Evolutionary conservation across 73 alveolate genomes (phyloP), one percentile per base, ranked within the genome.

Genomic region (Tetrahymena malaccensis): DNA sequence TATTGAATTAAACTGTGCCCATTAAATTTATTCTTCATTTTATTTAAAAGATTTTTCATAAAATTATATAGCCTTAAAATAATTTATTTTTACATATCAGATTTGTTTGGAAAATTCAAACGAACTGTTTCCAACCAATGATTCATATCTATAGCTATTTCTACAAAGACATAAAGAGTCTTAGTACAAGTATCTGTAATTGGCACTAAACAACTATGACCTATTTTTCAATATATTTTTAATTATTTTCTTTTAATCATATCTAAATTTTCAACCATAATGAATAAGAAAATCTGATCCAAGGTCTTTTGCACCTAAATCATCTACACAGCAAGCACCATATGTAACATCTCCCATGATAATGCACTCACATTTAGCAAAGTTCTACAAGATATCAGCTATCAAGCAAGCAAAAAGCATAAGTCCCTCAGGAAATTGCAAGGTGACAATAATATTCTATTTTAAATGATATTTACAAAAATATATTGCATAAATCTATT

Each of bases 271-370:
- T 35, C 10, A 43, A 93, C 99, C 99, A 97, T 99, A 99, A 97
- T 99, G 99, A 35, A 99, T 98, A 96, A 99, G 96, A 94, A 99
- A 99, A 94, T 99, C 99, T 95, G 98, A 97, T 27, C 98, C 99
- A 95, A 99, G 96, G 38, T 98, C 99, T 70, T 96, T 96, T 34
- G 99, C 99, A 7, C 99, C 99, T 56, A 99, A 96, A 97, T 99
- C 99, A 96, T 99, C 99, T 35, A 99, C 98, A 96, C 99, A 99
- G 95, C 99, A 99, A 19, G 99, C 99, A 7, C 99, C 99, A 96
- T 98, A 99, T 12, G 99, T 99, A 15, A 99, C 99, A 95, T 99
- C 99, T 11, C 99, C 99, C 97, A 99, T 96, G 40, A 99, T 99
- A 58, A 99, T 58, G 94, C 96, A 94, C 96, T 97, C 96, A 85